Percentiles rank a stretch among this genome's conserved stretches.
These are phyloP conservation scores for Berkeleyomyces rouxiae DNA, from an alignment of 2,329 filamentous ascomycete species.

Conservation along the genomic window DNA sequence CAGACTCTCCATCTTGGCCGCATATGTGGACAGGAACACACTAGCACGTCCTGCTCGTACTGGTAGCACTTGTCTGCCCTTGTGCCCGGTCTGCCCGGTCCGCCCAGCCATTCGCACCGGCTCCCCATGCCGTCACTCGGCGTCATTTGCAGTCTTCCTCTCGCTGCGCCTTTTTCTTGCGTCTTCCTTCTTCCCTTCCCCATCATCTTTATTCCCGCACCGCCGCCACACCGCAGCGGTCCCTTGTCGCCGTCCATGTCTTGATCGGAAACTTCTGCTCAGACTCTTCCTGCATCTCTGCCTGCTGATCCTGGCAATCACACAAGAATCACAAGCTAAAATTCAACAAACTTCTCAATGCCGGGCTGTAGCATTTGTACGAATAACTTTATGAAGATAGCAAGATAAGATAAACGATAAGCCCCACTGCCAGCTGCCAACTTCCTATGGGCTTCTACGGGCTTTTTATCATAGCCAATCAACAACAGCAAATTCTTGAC, in stretches of 20 bases:
- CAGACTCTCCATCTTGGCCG: no score
- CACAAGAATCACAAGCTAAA: neutral
- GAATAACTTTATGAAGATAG: neutral
- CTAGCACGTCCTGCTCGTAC: no score
- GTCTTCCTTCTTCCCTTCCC: neutral
- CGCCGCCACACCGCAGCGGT: neutral
- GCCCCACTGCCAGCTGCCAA: neutral
- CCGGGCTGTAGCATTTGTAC: neutral
- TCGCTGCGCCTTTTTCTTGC: neutral
- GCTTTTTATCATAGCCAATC: slow-evolving; percentile 5
- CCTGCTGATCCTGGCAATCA: neutral
- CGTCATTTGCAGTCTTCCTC: neutral
- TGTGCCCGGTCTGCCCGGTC: no score
- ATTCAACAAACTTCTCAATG: neutral
- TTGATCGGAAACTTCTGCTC: neutral
- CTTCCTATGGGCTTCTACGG: neutral
- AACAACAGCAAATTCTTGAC: neutral
- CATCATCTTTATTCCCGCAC: neutral
- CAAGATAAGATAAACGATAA: slow-evolving; percentile 1
- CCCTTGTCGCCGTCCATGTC: neutral
- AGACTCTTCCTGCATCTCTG: neutral
- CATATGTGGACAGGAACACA: no score
- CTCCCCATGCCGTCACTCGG: neutral
- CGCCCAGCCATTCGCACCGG: no score
- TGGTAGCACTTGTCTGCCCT: no score